phyloP scores from a whole-genome alignment of 306 rosid genomes.

The Begonia fuchsioides region DNA sequence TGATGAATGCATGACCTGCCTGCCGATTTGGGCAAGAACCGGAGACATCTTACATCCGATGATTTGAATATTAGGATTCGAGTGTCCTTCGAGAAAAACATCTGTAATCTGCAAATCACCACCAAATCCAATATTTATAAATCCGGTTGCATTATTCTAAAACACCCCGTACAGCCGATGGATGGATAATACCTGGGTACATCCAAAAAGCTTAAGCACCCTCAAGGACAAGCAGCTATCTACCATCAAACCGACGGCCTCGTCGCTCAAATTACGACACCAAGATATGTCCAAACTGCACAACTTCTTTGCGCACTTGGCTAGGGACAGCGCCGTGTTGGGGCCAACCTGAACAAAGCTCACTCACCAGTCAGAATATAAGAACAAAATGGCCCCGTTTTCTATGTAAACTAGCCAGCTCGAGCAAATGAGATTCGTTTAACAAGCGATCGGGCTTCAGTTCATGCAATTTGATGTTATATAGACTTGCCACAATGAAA shows the following conservation, averaged over 20 bases:
- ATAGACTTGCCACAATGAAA: background rate
- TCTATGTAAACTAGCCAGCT: background rate
- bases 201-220: slow-evolving; percentile 63
- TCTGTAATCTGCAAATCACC: slow-evolving; percentile 38
- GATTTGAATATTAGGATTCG: slow-evolving; percentile 34
- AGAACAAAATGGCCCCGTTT: background rate
- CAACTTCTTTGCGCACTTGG: slow-evolving; percentile 32
- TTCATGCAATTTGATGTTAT: background rate
- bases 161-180: background rate
- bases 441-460: background rate
- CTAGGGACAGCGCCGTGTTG: slow-evolving; percentile 49
- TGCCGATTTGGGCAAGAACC: slow-evolving; percentile 16
- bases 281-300: slow-evolving; percentile 68
- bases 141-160: background rate
- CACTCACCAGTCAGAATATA: background rate
- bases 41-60: slow-evolving; percentile 39
- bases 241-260: slow-evolving; percentile 54
- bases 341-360: slow-evolving; percentile 44
- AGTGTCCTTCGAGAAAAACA: slow-evolving; percentile 47
- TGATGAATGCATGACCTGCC: no score
- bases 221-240: slow-evolving; percentile 60
- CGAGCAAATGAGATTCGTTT: background rate
- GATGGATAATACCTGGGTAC: slow-evolving; percentile 46
- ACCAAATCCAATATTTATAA: no score
- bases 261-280: slow-evolving; percentile 59